phyloP scores from a whole-genome alignment of 208 protist species.

The Novymonas esmeraldas region DNA sequence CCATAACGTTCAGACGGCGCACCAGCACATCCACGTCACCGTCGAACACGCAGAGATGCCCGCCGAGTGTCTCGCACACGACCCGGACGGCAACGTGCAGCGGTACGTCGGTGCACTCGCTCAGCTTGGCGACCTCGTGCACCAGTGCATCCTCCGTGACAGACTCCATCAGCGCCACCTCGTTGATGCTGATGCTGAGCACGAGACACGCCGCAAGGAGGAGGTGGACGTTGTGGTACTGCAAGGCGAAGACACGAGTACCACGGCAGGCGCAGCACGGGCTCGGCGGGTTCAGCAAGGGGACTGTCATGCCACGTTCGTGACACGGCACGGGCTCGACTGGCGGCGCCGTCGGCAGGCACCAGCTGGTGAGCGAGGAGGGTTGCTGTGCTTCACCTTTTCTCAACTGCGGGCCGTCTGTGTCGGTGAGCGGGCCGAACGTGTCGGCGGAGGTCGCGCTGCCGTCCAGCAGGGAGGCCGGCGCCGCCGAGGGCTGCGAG shows the following conservation, averaged over 20 bases:
- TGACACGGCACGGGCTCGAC: too few species aligned
- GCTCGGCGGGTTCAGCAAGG: too few species aligned
- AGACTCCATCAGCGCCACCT: slow-evolving; percentile 16
- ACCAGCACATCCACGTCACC: slow-evolving; percentile 31
- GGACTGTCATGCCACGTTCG: too few species aligned
- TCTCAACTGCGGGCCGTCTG: slow-evolving; percentile 11
- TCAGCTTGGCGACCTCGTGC: slow-evolving; percentile 21
- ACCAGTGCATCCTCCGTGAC: slow-evolving; percentile 24
- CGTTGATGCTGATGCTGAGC: slow-evolving; percentile 46
- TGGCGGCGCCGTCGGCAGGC: slow-evolving; percentile 6
- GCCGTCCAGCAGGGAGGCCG: background rate
- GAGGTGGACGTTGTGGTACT: slow-evolving; percentile 47
- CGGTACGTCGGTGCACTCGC: slow-evolving; percentile 26
- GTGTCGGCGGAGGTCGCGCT: slow-evolving; percentile 19
- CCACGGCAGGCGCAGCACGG: slow-evolving; percentile 26
- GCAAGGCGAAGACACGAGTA: slow-evolving; percentile 34
- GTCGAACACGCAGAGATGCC: slow-evolving; percentile 35
- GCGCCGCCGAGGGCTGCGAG: background rate
- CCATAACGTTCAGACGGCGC: slow-evolving; percentile 29
- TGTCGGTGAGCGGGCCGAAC: slow-evolving; percentile 31
- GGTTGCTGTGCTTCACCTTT: background rate
- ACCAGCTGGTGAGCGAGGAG: slow-evolving; percentile 21
- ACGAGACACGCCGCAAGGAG: slow-evolving; percentile 42
- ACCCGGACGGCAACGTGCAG: slow-evolving; percentile 37
- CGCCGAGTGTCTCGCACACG: slow-evolving; percentile 41